Evolutionary conservation across 495 filamentous ascomycete species (phyloP), one percentile per base, ranked within the genome.

Genomic region (Tricharina praecox): DNA sequence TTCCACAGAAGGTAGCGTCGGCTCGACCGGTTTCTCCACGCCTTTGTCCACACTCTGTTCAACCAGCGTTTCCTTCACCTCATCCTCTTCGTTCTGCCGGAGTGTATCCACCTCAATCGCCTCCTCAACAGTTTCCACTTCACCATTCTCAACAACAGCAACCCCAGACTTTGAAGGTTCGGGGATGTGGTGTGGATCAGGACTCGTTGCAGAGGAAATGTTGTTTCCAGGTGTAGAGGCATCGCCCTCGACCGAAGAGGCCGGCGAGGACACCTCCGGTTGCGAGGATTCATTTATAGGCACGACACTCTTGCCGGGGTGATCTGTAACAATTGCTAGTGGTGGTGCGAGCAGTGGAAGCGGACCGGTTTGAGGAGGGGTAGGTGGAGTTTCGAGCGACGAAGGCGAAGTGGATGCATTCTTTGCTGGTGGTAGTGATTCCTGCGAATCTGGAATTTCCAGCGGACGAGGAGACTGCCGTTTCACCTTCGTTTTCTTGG

Each of bases 141-240:
- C 28, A 21, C 41, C 38, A 23, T 36, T 33, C 9, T 59, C 54
- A n/a, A 33, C 37, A 18, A 57, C 54, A n/a, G 51, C 53, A 13
- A 47, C 50, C 19, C 28, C 23, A 18, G 42, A 39, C 16, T 40
- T 49, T 47, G 36, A 13, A n/a, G 34, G 25, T 30, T 46, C 56
- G 49, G 15, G 48, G 42, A n/a, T 33, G 26, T 60, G 58, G 30
- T 55, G 49, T 8, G 58, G 40, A 30, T 61, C 58, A n/a, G 58
- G 58, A 21, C 58, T 61, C 2, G 58, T 61, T n/a, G 58, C 58
- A 33, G 58, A 60, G 13, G 58, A 61, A 7, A 48, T 50, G 21
- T 39, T 53, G 34, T 51, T 48, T n/a, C 48, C 40, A 21, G 57
- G 53, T 15, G 50, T 53, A 21, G 47, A 37, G 16, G 23, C 26